Evolutionary conservation across 306 rosid genomes (phyloP), one percentile per base, ranked within the genome.

Genomic region (Pyrus bretschneideri): DNA sequence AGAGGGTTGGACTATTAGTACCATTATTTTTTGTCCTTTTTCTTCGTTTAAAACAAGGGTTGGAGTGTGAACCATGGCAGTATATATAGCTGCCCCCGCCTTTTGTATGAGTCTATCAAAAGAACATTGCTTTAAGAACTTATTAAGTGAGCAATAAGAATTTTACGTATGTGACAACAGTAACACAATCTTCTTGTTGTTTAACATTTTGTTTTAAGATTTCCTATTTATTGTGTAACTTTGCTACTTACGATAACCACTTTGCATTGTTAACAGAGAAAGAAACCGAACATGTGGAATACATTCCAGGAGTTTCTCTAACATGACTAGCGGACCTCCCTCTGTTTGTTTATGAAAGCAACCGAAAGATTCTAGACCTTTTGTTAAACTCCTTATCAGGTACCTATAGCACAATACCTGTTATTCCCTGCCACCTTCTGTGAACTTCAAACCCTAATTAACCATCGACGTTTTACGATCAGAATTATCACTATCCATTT

Each of bases 361-460:
- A 49, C 54, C 54, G 2, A 49, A 49, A 13, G 15, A 46, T 49
- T 49, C 2, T 46, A 46, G 19, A 4, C 54, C 2, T 4, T 46
- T 14, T 15, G 54, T 17, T 49, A 1, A 14, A 49, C 54, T 14
- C 54, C 7, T 14, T 49, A 4, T 49, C 54, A 19, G 55, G 55
- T 15, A 49, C 55, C 55, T 18, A 83, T 83, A 81, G 81, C 85
- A 70, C 89, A 90, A 9, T 79, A 21, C 73, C 49, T 87, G 6
- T 5, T 86, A 61, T 68, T 84, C 33, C 55, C 87, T 42, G 73
- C 90, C 6, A 19, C 85, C 52, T 81, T 83, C 62, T 76, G 76
- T 25, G 89, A 90, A 73, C 79, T 86, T 15, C 89, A 89, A 81
- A 6, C 79, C 19, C 57, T 82, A 19, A n/a, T n/a, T n/a, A n/a